These are phyloP conservation scores for Nigrospora osmanthi DNA, from an alignment of 2,329 filamentous ascomycete genomes.

Conservation along the genomic window DNA sequence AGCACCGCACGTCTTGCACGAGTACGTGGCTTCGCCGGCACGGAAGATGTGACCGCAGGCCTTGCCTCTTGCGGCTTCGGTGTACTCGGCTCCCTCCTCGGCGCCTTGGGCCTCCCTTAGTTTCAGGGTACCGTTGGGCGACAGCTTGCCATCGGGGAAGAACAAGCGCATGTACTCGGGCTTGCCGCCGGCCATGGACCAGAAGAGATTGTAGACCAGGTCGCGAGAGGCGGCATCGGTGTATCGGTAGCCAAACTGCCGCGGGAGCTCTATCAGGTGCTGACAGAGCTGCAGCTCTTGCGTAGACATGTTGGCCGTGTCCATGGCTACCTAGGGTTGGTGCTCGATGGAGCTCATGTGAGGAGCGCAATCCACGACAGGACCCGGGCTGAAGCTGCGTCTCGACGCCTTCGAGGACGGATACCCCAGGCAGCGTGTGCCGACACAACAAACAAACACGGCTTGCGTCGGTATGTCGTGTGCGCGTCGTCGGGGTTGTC, in stretches of 20 bases:
- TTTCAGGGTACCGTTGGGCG: constrained; percentile 57
- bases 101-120: constrained; percentile 83
- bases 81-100: constrained; percentile 92
- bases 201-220: constrained; percentile 76
- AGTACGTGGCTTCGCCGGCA: constrained; percentile 84
- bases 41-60: constrained; percentile 98
- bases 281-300: constrained; percentile 79
- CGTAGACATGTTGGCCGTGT: constrained; percentile 43
- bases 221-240: constrained; percentile 60
- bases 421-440: too few species aligned
- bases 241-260: constrained; percentile 68
- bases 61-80: constrained; percentile 82
- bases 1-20: constrained; percentile 86
- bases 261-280: constrained; percentile 71
- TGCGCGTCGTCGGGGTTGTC: too few species aligned
- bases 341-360: constrained; percentile 3
- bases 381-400: too few species aligned
- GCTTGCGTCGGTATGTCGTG: too few species aligned
- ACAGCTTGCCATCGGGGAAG: constrained; percentile 69
- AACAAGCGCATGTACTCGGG: constrained; percentile 69
- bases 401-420: too few species aligned
- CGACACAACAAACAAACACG: too few species aligned
- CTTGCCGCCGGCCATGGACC: constrained; percentile 71
- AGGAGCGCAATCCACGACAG: neutral
- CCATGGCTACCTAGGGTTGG: constrained; percentile 35